Base-by-base conservation (phyloP, 306 rosid species). In the Quercus suber region DNA sequence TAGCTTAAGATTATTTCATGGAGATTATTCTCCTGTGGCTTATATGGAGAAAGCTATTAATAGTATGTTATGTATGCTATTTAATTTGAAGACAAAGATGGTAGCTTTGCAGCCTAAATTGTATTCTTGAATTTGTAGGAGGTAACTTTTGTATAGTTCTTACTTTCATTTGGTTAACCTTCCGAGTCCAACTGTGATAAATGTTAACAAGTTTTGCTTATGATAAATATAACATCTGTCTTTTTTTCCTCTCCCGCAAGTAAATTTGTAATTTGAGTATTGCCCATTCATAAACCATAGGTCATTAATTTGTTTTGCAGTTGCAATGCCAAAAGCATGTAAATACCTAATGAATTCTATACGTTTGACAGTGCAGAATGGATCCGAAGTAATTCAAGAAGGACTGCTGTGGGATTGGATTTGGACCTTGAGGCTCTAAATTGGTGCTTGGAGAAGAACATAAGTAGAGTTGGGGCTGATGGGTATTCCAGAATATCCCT, bases 381-480 rank as follows among this genome's bases (percentile, higher is more conserved):
- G 97, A 90, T 94, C 71, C 89, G 88, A 18, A 88, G 88, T 71
- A 94, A 94, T 88, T 58, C 92, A 28, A 89, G 95, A 73, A 89
- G 87, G 86, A 94, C 97, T 21, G 93, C 89, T 51, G 73, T 94
- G 71, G 93, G 95, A 76, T 84, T 94, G 88, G 97, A 94, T 89
- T 86, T 94, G 80, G 97, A 92, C 75, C 71, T 81, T 6, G 97
- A 94, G 82, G 93, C 97, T 27, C 87, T 94, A 76, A 76, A 75
- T 71, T 94, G 97, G 97, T 92, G 97, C 88, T 49, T 91, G 85
- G 95, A 91, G 69, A 94, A 88, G 83, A 91, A 94, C 84, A 73
- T 89, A 64, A 88, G 87, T 63, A 85, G 84, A 87, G 58, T 85
- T 55, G 97, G 90, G 43, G 85, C 91, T 20, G 98, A 91, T 75